phyloP scores from a whole-genome alignment of 2,329 filamentous ascomycete genomes.

The Pseudophaeomoniella oleicola region DNA sequence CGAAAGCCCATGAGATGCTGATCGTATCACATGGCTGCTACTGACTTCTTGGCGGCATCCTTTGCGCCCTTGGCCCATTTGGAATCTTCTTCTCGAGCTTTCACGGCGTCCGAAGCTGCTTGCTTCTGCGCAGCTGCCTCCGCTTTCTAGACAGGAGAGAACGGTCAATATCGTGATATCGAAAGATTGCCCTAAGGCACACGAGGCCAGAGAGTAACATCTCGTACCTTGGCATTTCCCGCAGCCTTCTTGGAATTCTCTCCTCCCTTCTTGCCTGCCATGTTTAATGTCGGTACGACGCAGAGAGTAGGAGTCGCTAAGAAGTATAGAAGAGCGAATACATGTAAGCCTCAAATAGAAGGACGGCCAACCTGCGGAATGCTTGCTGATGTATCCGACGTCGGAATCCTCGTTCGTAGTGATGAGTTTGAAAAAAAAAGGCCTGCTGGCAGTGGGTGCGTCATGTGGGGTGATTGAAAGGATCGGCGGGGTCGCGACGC shows the following conservation, averaged over 20 bases:
- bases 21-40: constrained; percentile 10
- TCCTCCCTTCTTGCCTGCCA: constrained; percentile 57
- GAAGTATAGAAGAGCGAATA: no score
- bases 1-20: not conserved
- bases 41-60: constrained; percentile 73
- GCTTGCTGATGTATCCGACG: no score
- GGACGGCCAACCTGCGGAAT: no score
- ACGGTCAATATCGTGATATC: constrained; percentile 6
- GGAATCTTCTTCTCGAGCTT: constrained; percentile 51
- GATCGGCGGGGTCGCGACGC: no score
- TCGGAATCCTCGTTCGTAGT: not conserved
- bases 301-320: no score
- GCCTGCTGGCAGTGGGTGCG: no score
- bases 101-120: constrained; percentile 53
- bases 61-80: constrained; percentile 83
- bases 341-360: no score
- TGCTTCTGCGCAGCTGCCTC: constrained; percentile 71
- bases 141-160: constrained; percentile 51
- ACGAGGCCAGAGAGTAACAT: constrained; percentile 7
- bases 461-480: not conserved
- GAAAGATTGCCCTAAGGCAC: constrained; percentile 3
- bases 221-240: constrained; percentile 53
- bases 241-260: constrained; percentile 81
- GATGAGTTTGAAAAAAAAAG: not conserved
- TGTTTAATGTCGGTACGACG: no score